phyloP scores from a whole-genome alignment of 768 basidiomycete genomes.

The Rhodotorula graminis region DNA sequence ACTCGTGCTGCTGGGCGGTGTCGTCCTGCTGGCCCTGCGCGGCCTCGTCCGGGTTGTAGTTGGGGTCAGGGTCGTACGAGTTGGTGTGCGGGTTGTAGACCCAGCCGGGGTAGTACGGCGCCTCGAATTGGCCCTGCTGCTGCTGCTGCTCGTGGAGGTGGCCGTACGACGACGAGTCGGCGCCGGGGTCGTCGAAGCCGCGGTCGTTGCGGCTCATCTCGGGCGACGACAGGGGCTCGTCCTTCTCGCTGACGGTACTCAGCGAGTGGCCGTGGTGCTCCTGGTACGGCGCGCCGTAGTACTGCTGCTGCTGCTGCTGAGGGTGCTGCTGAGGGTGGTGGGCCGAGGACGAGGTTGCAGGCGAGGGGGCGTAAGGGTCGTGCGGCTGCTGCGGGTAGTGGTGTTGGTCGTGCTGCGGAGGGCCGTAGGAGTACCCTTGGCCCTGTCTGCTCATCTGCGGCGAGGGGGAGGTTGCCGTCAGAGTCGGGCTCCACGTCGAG shows the following conservation, averaged over 20 bases:
- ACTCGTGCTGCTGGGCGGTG: too few relatives aligned
- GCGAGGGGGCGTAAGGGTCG: background rate
- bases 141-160: background rate
- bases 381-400: background rate
- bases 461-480: too few relatives aligned
- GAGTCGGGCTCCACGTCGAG: too few relatives aligned
- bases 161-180: background rate
- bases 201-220: conserved; percentile 19
- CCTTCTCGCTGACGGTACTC: conserved; percentile 33
- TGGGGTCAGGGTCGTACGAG: conserved; percentile 33
- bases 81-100: conserved; percentile 30
- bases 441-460: conserved; percentile 13
- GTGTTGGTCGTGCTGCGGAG: background rate
- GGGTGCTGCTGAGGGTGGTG: too few relatives aligned
- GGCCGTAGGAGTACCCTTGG: conserved; percentile 2
- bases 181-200: background rate
- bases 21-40: background rate
- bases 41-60: conserved; percentile 3
- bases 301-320: background rate
- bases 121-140: conserved; percentile 16
- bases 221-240: conserved; percentile 25
- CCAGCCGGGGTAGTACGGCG: conserved; percentile 35
- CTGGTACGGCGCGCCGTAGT: too few relatives aligned
- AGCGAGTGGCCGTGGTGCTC: conserved; percentile 11
- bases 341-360: background rate